A percentile compares a stretch with the other conserved stretches of the same genome.
phyloP scores from a whole-genome alignment of 306 rosid species.

The Cicer bijugum region DNA sequence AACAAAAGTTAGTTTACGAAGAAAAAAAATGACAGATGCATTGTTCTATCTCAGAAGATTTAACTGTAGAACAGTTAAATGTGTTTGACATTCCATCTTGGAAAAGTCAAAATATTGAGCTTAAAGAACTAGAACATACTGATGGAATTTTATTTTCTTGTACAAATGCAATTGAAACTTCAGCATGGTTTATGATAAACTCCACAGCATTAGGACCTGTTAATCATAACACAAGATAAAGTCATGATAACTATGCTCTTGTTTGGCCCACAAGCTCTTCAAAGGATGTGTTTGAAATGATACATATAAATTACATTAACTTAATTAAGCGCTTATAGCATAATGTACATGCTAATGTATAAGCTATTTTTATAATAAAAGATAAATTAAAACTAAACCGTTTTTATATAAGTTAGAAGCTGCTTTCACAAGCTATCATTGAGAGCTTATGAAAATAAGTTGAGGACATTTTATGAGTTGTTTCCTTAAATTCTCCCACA shows the following conservation, averaged over 20 bases:
- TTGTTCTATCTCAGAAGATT: not conserved
- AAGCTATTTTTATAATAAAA: too few relatives aligned
- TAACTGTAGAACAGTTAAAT: not conserved
- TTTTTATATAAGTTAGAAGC: too few relatives aligned
- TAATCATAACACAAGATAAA: constrained; percentile 39
- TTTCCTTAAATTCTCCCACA: too few relatives aligned
- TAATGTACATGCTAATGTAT: too few relatives aligned
- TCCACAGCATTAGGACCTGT: constrained; percentile 95
- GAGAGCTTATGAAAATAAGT: too few relatives aligned
- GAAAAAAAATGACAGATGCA: not conserved
- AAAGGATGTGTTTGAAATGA: constrained; percentile 15
- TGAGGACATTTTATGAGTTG: too few relatives aligned
- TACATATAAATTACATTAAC: constrained; percentile 5
- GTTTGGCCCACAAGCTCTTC: not conserved
- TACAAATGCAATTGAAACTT: constrained; percentile 87
- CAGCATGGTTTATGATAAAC: constrained; percentile 88
- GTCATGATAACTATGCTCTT: constrained; percentile 7
- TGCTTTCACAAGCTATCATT: too few relatives aligned
- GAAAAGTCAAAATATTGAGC: not conserved
- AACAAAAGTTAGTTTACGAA: constrained; percentile 39
- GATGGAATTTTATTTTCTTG: constrained; percentile 88
- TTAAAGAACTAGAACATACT: constrained; percentile 56
- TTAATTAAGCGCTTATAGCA: too few relatives aligned
- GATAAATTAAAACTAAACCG: too few relatives aligned
- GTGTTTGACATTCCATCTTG: not conserved